Base-by-base conservation (phyloP, 768 basidiomycete genomes). In the Russula compacta region DNA sequence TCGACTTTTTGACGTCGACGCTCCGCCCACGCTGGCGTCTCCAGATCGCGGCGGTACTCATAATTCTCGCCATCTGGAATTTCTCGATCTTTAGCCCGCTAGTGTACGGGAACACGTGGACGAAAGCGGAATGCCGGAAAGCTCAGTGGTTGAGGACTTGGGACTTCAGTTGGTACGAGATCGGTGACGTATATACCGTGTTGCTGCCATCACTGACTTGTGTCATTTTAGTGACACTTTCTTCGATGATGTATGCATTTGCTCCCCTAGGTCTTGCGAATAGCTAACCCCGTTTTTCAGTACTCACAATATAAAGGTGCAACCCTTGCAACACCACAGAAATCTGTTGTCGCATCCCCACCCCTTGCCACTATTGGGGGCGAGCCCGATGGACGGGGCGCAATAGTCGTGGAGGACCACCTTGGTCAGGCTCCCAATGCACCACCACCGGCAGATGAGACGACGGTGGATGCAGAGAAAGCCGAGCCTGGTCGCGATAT, bases 141-240 rank as follows among this genome's bases (percentile, higher is more conserved):
- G 85, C 92, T 1, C 86, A 84, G 69, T 95, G 92, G 92, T 66
- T 95, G 43, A 92, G 86, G 76, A 89, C 86, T 5, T 99, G 97
- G 97, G 97, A 99, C 73, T 98, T 98, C 71, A 81, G 84, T 33
- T 99, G 95, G 87, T 85, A 68, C 44, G 81, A 35, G n/a, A 46
- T 48, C 6, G 21, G 4, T 8, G 24, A 44, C 19, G n/a, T 24
- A 11, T 39, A 33, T 49, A 8, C 10, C 66, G n/a, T 40, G 12
- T 11, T 44, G 11, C n/a, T 2, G 9, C 29, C 19, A 42, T 43
- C 47, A 58, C 68, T 65, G 29, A 65, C 19, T n/a, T 10, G 1
- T 7, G 15, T 17, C 21, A 14, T 15, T 49, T 32, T 54, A 88
- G 88, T 72, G 76, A 81, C 43, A 86, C 86, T n/a, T 90, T 87